Conservation (phyloP, 2,329 filamentous ascomycete species). For the Fusarium sp. region DNA sequence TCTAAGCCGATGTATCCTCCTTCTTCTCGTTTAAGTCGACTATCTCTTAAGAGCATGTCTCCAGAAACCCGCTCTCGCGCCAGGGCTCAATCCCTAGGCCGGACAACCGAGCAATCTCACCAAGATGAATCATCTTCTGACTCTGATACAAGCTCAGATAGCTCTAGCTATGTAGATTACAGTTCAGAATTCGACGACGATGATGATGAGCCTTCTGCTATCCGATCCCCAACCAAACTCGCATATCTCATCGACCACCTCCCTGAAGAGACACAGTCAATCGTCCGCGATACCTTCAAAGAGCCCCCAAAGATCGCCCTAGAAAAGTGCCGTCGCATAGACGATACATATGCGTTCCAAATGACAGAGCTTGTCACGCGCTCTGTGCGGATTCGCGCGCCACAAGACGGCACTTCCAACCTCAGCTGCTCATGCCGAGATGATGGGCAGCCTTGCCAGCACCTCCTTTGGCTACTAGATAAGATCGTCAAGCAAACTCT, state of each 20-base stretch:
- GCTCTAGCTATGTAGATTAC: slow-evolving; percentile 34
- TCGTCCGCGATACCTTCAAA: slow-evolving; percentile 57
- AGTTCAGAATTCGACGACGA: slow-evolving; percentile 51
- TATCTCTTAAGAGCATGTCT: slow-evolving; percentile 47
- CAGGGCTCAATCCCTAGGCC: slow-evolving; percentile 16
- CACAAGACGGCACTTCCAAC: slow-evolving; percentile 51
- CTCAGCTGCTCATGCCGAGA: slow-evolving; percentile 60
- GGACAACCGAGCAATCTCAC: slow-evolving; percentile 4
- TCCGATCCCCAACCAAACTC: slow-evolving; percentile 54
- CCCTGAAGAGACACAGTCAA: slow-evolving; percentile 49
- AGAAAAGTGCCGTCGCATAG: slow-evolving; percentile 60
- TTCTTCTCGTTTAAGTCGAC: slow-evolving; percentile 42
- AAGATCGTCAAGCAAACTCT: slow-evolving; percentile 61
- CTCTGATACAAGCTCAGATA: slow-evolving; percentile 37
- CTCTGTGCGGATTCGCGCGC: slow-evolving; percentile 60
- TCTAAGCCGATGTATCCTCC: slow-evolving; percentile 42
- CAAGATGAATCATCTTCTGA: slow-evolving; percentile 44
- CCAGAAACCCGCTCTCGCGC: slow-evolving; percentile 34
- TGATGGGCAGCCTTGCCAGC: slow-evolving; percentile 56
- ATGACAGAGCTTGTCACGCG: slow-evolving; percentile 65
- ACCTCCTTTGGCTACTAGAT: slow-evolving; percentile 66
- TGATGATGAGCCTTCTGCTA: slow-evolving; percentile 43
- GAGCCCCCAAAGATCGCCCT: slow-evolving; percentile 61
- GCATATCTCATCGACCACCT: slow-evolving; percentile 55
- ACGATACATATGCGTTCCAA: slow-evolving; percentile 64